Percentiles rank a stretch among this genome's conserved stretches.
Evolutionary conservation across 345 rosid species (phyloP).

Genomic region (Eucalyptus decipiens): DNA sequence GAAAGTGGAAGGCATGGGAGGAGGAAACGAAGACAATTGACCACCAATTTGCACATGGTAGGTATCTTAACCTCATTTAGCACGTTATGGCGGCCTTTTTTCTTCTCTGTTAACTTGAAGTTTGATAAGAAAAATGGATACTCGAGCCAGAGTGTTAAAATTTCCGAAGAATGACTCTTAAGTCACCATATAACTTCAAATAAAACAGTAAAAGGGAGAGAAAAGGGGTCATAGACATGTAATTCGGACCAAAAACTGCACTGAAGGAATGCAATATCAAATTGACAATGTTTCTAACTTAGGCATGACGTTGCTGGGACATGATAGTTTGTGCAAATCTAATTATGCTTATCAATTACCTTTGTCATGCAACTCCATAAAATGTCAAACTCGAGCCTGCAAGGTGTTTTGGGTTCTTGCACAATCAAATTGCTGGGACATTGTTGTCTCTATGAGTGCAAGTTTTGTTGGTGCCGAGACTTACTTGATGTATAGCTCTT

Average conservation of each 20-base stretch:
- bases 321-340: neutral
- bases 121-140: neutral
- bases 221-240: neutral
- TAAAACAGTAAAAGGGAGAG: neutral
- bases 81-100: neutral
- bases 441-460: too few relatives aligned
- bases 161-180: neutral
- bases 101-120: neutral
- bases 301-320: neutral
- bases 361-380: neutral
- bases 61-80: neutral
- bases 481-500: too few relatives aligned
- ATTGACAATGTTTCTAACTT: neutral
- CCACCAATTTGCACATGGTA: conserved; percentile 77
- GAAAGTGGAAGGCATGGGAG: conserved; percentile 89
- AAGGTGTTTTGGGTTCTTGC: neutral
- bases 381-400: neutral
- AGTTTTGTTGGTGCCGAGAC: too few relatives aligned
- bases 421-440: too few relatives aligned
- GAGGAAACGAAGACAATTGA: conserved; percentile 68
- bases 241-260: neutral
- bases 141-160: neutral
- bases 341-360: neutral
- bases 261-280: neutral
- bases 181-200: neutral